These are phyloP conservation scores for Fusarium coicis DNA, from an alignment of 2,329 filamentous ascomycete genomes.

Conservation along the genomic window DNA sequence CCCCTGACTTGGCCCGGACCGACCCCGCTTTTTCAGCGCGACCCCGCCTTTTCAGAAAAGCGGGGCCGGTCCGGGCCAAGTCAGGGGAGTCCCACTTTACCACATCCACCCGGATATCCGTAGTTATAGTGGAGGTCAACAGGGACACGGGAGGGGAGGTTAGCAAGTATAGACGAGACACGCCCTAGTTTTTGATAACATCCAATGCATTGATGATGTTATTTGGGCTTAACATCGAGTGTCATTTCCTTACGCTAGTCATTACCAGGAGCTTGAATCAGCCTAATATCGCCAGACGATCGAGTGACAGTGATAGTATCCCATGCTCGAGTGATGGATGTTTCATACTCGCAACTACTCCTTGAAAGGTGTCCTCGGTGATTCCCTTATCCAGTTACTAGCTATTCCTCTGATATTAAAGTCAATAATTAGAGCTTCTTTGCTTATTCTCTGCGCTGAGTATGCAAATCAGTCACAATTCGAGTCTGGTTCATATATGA, in stretches of 20 bases:
- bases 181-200: background rate
- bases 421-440: background rate
- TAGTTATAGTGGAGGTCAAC: background rate
- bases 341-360: background rate
- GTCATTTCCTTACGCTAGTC: background rate
- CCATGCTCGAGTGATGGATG: background rate
- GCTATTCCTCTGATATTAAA: accelerated
- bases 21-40: too few species aligned
- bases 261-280: background rate
- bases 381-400: accelerated
- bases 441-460: background rate
- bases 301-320: background rate
- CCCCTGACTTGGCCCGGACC: too few species aligned
- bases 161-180: conserved; percentile 18
- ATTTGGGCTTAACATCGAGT: background rate
- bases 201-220: background rate
- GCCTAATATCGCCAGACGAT: background rate
- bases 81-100: too few species aligned
- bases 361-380: background rate
- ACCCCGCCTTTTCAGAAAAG: too few species aligned
- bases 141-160: background rate
- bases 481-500: accelerated
- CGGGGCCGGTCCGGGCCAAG: too few species aligned
- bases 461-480: background rate
- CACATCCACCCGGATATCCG: too few species aligned